Evolutionary conservation across 345 rosid species (phyloP).

Genomic region (Populus davidiana): DNA sequence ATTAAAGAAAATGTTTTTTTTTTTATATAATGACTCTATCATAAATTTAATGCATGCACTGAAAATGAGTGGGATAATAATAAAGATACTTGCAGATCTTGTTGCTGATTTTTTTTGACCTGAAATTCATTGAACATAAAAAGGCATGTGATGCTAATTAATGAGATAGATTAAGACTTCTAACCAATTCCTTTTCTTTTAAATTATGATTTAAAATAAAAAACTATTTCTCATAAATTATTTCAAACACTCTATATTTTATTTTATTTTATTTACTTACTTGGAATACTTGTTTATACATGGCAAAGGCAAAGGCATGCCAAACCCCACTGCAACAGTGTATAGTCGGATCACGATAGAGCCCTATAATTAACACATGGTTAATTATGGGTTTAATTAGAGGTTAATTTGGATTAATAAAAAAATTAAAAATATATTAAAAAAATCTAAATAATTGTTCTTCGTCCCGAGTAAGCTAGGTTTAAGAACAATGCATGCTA

Average conservation of each 20-base stretch:
- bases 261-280: no score
- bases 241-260: no score
- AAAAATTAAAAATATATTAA: no score
- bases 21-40: not conserved
- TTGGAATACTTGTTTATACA: not conserved
- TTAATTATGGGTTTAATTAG: no score
- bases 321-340: not conserved
- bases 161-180: not conserved
- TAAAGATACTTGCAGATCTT: not conserved
- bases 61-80: not conserved
- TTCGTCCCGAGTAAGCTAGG: no score
- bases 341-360: not conserved
- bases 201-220: no score
- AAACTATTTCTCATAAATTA: no score
- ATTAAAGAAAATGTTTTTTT: not conserved
- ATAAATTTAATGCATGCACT: not conserved
- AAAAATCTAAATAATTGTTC: fast-evolving
- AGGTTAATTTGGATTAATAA: no score
- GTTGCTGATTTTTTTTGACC: not conserved
- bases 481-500: no score
- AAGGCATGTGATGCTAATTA: not conserved
- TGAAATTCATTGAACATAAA: not conserved
- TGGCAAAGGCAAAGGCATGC: not conserved
- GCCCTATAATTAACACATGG: not conserved
- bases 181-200: not conserved